phyloP scores from a whole-genome alignment of 2,329 filamentous ascomycete species.

The Colletotrichum australisinense region DNA sequence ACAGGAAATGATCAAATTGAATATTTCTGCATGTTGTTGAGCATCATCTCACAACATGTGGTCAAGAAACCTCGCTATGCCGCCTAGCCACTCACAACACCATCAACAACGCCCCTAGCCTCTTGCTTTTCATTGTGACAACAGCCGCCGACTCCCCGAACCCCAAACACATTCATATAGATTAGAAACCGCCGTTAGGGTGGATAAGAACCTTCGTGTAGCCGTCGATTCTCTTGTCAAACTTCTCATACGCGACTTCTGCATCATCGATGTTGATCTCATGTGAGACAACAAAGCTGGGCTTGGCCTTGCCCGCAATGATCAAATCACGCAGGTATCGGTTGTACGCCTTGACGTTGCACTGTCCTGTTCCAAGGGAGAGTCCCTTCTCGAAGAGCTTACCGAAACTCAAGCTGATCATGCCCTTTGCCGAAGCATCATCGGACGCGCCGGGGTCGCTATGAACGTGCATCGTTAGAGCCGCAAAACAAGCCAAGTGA shows the following conservation, averaged over 20 bases:
- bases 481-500: rapidly evolving
- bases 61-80: neutral
- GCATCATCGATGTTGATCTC: slow-evolving; percentile 73
- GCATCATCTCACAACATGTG: neutral
- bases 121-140: neutral
- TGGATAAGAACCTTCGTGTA: slow-evolving; percentile 77
- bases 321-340: slow-evolving; percentile 74
- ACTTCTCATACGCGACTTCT: slow-evolving; percentile 71
- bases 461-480: slow-evolving; percentile 43
- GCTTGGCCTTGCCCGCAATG: slow-evolving; percentile 72
- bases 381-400: slow-evolving; percentile 78
- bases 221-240: slow-evolving; percentile 73
- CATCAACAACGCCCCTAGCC: neutral
- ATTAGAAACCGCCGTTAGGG: slow-evolving; percentile 62
- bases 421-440: slow-evolving; percentile 68
- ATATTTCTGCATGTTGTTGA: neutral
- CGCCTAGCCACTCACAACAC: neutral
- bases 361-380: slow-evolving; percentile 70
- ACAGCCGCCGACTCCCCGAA: neutral
- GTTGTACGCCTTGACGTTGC: slow-evolving; percentile 77
- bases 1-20: too few relatives aligned
- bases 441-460: slow-evolving; percentile 73
- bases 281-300: slow-evolving; percentile 74
- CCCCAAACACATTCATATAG: too few relatives aligned
- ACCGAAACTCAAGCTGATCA: slow-evolving; percentile 73